Conservation (phyloP, 192 early-diverging fungal genomes). For the Kappamyces sp. region DNA sequence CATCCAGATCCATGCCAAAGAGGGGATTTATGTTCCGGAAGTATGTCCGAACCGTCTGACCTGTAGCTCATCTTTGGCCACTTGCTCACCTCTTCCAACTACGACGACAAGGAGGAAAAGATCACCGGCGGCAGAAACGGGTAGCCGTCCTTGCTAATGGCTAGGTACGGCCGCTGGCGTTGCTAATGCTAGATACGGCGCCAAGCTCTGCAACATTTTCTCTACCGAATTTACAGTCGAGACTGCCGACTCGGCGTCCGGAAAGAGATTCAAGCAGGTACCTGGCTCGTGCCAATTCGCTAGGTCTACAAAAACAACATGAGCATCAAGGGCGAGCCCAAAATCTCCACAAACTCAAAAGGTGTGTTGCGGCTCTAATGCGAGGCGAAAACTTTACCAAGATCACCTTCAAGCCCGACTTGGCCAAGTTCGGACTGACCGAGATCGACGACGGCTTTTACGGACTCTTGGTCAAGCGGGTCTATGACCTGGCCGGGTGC, state of each 20-base stretch:
- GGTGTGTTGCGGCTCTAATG: too few species aligned
- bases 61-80: slow-evolving; percentile 85
- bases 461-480: slow-evolving; percentile 85
- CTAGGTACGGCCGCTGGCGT: neutral
- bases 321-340: slow-evolving; percentile 67
- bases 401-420: slow-evolving; percentile 94
- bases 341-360: slow-evolving; percentile 59
- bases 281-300: neutral
- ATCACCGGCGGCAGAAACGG: slow-evolving; percentile 95
- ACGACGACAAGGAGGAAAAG: slow-evolving; percentile 92
- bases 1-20: slow-evolving; percentile 83
- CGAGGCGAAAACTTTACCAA: slow-evolving; percentile 73
- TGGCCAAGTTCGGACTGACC: slow-evolving; percentile 83
- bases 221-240: slow-evolving; percentile 90
- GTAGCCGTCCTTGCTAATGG: slow-evolving; percentile 39
- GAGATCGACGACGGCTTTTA: slow-evolving; percentile 78
- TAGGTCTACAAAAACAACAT: slow-evolving; percentile 83
- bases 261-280: slow-evolving; percentile 75
- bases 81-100: slow-evolving; percentile 93
- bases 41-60: neutral
- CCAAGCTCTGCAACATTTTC: slow-evolving; percentile 96
- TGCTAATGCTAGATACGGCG: slow-evolving; percentile 28
- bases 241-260: slow-evolving; percentile 69
- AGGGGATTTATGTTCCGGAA: slow-evolving; percentile 89
- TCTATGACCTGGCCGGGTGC: slow-evolving; percentile 89